Evolutionary conservation across 306 rosid genomes (phyloP), one percentile per base, ranked within the genome.

Genomic region (Mucuna pruriens): DNA sequence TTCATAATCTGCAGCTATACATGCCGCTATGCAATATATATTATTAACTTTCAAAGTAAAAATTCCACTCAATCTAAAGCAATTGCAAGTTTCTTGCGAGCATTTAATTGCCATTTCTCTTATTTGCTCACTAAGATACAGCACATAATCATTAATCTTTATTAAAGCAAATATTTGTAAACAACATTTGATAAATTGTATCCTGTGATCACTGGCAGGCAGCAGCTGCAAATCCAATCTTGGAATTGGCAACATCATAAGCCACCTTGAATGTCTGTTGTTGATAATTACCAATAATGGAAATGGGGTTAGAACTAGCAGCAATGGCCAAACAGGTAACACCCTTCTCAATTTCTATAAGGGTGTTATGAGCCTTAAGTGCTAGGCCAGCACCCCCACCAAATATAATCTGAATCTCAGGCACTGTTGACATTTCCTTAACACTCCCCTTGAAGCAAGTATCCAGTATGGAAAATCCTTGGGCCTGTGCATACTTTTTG

Each of bases 231-330:
- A 90, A 87, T 39, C 90, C 92, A 83, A 90, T 72, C 82, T 71
- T 88, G 66, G 92, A 86, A 60, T 88, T 88, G 72, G 87, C 77
- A 76, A 88, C 82, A 82, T 90, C 92, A 73, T 81, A 88, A 75
- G 84, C 87, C 31, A 88, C 81, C 33, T 49, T 77, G 34, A 76
- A 79, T 45, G 90, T 89, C 64, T 88, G 92, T 29, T 91, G 94
- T 40, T 91, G 92, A 71, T 31, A 87, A 84, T 91, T 90, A 20
- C 94, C 94, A 70, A 91, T 82, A 33, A 89, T 87, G 71, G 87
- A 73, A 61, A 85, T 68, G 0, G 76, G 74, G 23, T 17, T 46
- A 15, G 83, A 25, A 33, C 23, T 74, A 40, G 76, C 72, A 70
- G 92, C 90, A 61, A 89, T 52, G 65, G 92, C 90, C 85, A 91